A percentile compares a stretch with the other conserved stretches of the same genome.
Conservation (phyloP, 345 rosid species). For the Corymbia maculata region DNA sequence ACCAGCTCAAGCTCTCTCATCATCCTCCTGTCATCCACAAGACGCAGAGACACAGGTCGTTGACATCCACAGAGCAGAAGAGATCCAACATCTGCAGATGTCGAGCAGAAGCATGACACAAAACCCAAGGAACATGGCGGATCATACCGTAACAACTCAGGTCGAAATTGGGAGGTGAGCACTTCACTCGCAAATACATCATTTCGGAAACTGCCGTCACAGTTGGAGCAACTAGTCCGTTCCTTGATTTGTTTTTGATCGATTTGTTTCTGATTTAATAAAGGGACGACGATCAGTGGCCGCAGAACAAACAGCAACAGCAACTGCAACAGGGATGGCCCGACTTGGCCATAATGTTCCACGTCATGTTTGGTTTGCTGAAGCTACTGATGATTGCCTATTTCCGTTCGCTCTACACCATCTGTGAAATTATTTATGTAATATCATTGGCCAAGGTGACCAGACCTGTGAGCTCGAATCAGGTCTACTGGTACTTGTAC, state of each 20-base stretch:
- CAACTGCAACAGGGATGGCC: background rate
- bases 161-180: too few relatives aligned
- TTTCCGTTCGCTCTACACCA: background rate
- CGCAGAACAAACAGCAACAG: background rate
- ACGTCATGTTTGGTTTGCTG: background rate
- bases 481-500: background rate
- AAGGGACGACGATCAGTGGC: background rate
- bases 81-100: too few relatives aligned
- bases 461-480: fast-evolving
- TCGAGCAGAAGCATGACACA: too few relatives aligned
- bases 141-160: too few relatives aligned
- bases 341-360: background rate
- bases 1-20: too few relatives aligned
- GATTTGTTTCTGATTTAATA: too few relatives aligned
- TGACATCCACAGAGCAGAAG: too few relatives aligned
- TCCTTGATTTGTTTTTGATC: background rate
- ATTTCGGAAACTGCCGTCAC: too few relatives aligned
- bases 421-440: background rate
- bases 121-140: too few relatives aligned
- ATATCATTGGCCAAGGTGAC: background rate
- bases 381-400: background rate
- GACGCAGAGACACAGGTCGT: too few relatives aligned
- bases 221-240: background rate
- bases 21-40: too few relatives aligned
- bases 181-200: too few relatives aligned